Conservation (phyloP, 2,329 filamentous ascomycete species). For the Neopestalotiopsis sp. region DNA sequence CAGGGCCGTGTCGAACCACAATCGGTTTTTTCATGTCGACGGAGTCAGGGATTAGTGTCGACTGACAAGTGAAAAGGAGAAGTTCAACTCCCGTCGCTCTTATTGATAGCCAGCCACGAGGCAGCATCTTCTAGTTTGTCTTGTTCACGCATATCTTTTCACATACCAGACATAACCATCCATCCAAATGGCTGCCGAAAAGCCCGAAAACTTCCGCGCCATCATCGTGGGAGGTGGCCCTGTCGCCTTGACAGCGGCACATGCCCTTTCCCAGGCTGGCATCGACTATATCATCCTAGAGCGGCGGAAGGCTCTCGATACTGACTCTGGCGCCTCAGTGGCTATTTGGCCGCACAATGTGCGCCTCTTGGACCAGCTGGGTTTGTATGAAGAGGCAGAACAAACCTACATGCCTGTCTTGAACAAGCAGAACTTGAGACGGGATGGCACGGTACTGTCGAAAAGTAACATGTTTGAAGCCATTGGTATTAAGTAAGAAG, state of each 20-base stretch:
- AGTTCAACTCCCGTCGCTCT: not conserved
- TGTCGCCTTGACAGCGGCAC: constrained; percentile 30
- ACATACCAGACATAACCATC: not conserved
- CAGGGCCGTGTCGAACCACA: not conserved
- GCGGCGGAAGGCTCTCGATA: constrained; percentile 26
- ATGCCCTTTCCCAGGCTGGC: constrained; percentile 30
- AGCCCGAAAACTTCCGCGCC: constrained; percentile 27
- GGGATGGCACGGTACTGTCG: constrained; percentile 19
- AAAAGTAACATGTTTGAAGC: constrained; percentile 22
- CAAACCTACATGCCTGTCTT: constrained; percentile 20
- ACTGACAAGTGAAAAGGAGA: not conserved
- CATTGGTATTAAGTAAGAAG: constrained; percentile 19
- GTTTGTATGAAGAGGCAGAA: constrained; percentile 21
- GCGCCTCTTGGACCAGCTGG: constrained; percentile 34
- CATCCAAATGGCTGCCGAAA: constrained; percentile 4
- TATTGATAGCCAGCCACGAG: not conserved
- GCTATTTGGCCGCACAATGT: constrained; percentile 31
- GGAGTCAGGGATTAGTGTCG: not conserved
- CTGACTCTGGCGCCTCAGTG: constrained; percentile 28
- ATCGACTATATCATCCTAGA: constrained; percentile 37
- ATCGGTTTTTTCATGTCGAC: not conserved
- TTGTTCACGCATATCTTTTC: not conserved
- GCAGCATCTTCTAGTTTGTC: not conserved
- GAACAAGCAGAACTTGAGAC: constrained; percentile 18
- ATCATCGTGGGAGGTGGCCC: constrained; percentile 35